Base-by-base conservation (phyloP, 768 basidiomycete genomes). In the Boletales sp. region DNA sequence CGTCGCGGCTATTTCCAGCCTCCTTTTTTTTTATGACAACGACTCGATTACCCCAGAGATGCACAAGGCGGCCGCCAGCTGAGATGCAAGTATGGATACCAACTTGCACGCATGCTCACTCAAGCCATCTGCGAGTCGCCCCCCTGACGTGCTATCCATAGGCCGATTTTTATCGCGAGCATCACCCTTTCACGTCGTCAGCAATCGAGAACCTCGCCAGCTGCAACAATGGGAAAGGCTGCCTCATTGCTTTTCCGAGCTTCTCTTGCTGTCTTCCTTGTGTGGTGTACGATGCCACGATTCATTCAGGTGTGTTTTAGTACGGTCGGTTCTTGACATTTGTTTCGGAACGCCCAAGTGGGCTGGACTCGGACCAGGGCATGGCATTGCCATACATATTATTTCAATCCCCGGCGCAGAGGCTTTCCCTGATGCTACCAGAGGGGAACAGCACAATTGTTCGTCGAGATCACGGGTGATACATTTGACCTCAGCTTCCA, bases 1-100 rank as follows among this genome's bases (percentile, higher is more conserved):
- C 46, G 31, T 33, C 10, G 19, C 21, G 18, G 14, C 37, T 49
- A 53, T 49, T 53, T 53, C 21, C 30, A 19, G 31, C 8, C n/a
- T 6, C 25, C n/a, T 21, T 19, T 40, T 37, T 44, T 37, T 44
- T 12, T 12, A 39, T 19, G 38, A 39, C 18, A 17, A 31, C 15
- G 31, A n/a, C n/a, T n/a, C n/a, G 21, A 40, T 30, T 15, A 21
- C 18, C 33, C 11, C 15, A 35, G 14, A 14, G 14, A 32, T 25
- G 19, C 17, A 7, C 14, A 21, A 14, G 46, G 41, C 49, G 49
- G 46, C 46, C 50, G 45, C 40, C 34, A 40, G 39, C 19, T 39
- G 18, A 37, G 38, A 19, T 39, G 10, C 7, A 28, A 28, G 25
- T 28, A 28, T 28, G 25, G 25, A 28, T 7, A 28, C 6, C 25